phyloP scores from a whole-genome alignment of 805 yeast genomes.

The Candida ovalis region DNA sequence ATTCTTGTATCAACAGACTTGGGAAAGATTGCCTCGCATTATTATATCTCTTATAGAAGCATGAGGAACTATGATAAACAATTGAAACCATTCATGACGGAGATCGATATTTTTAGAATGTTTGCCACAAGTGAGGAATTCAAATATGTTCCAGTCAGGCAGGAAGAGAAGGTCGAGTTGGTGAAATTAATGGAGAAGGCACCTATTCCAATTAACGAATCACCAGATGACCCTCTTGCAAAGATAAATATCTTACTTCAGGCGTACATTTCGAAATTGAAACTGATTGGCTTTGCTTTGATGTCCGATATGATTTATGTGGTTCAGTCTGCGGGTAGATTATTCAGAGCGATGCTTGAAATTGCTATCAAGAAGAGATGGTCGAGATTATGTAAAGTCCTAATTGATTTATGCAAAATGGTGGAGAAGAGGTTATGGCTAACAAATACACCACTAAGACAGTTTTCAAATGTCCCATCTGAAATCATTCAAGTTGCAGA shows the following conservation, averaged over 20 bases:
- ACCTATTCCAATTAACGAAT: constrained; percentile 84
- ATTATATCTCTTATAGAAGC: constrained; percentile 74
- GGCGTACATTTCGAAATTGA: constrained; percentile 74
- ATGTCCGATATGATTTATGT: constrained; percentile 91
- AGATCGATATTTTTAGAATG: constrained; percentile 71
- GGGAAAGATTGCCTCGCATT: constrained; percentile 83
- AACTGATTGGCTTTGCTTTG: constrained; percentile 83
- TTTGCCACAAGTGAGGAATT: constrained; percentile 86
- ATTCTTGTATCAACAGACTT: constrained; percentile 56
- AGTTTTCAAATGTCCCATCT: constrained; percentile 65
- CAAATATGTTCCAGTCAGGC: constrained; percentile 75
- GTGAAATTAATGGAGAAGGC: constrained; percentile 62
- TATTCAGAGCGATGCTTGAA: constrained; percentile 82
- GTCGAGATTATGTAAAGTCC: constrained; percentile 55
- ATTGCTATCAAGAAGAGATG: constrained; percentile 67
- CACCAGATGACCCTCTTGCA: constrained; percentile 64
- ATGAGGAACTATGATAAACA: constrained; percentile 62
- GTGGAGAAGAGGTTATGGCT: constrained; percentile 82
- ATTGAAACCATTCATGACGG: constrained; percentile 60
- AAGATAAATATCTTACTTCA: constrained; percentile 81
- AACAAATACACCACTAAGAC: constrained; percentile 81
- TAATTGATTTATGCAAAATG: constrained; percentile 71
- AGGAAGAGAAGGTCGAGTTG: constrained; percentile 78
- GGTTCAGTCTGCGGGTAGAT: constrained; percentile 88
- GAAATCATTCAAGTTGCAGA: constrained; percentile 75